Conservation (phyloP, 1,139 yeast genomes). For the Schizosaccharomyces versatilis region DNA sequence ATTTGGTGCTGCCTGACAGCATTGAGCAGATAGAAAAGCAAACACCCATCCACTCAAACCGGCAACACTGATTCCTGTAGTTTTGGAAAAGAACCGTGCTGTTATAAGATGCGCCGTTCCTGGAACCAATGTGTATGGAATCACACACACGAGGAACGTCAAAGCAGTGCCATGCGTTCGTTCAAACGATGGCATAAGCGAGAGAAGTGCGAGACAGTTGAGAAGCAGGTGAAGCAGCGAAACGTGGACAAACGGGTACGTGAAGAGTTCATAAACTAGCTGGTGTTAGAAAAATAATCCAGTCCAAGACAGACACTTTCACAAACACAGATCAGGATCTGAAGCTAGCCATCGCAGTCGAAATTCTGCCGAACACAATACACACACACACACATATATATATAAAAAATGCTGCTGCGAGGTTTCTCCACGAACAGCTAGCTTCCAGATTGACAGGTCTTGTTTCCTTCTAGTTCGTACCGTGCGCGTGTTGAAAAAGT, state of each 20-base stretch:
- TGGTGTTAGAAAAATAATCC: too few species aligned
- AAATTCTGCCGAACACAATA: too few species aligned
- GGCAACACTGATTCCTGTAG: not conserved
- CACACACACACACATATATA: too few species aligned
- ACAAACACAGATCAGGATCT: too few species aligned
- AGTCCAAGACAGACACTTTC: too few species aligned
- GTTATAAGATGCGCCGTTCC: not conserved
- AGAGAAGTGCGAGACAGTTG: not conserved
- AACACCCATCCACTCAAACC: constrained; percentile 2
- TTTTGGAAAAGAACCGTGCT: not conserved
- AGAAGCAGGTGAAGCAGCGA: not conserved
- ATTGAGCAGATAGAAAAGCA: not conserved
- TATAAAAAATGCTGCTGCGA: too few species aligned
- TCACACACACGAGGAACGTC: not conserved
- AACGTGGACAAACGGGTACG: not conserved
- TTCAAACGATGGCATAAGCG: not conserved
- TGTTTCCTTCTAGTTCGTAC: too few species aligned
- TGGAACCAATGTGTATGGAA: not conserved
- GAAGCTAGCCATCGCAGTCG: too few species aligned
- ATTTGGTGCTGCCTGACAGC: not conserved
- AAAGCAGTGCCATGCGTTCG: not conserved
- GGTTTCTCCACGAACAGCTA: too few species aligned
- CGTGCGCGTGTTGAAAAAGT: too few species aligned
- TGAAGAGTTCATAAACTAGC: not conserved
- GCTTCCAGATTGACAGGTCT: too few species aligned